Evolutionary conservation across 345 rosid species (phyloP).

Genomic region (Populus pruinosa): DNA sequence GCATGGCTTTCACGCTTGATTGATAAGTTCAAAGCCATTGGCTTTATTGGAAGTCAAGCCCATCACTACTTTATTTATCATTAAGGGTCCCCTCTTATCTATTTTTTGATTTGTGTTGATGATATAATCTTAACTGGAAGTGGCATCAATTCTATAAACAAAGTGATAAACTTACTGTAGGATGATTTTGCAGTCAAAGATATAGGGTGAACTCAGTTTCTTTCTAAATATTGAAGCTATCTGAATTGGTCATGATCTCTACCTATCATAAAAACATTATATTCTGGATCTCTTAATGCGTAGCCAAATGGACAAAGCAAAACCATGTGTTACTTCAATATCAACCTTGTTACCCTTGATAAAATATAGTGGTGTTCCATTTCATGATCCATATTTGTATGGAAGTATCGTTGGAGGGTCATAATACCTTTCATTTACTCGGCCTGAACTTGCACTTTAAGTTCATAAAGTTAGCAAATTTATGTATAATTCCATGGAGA

Average conservation of each 20-base stretch:
- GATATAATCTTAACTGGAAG: not conserved
- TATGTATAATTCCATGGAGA: accelerated
- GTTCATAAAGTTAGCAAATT: not conserved
- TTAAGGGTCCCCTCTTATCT: accelerated
- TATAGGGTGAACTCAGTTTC: accelerated
- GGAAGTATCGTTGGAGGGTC: not conserved
- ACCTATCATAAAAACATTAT: accelerated
- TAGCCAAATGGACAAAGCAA: not conserved
- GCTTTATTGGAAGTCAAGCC: accelerated
- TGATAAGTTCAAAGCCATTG: accelerated
- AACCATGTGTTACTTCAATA: accelerated
- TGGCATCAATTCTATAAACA: no score
- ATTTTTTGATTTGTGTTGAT: not conserved
- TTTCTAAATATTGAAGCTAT: not conserved
- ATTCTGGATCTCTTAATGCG: not conserved
- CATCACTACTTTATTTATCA: not conserved
- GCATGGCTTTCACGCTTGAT: not conserved
- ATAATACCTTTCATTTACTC: accelerated
- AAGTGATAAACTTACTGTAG: accelerated
- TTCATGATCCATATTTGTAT: accelerated
- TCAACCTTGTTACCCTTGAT: accelerated
- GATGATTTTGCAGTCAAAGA: not conserved
- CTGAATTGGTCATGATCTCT: accelerated
- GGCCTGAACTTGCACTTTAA: not conserved
- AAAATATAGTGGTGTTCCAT: accelerated